Conservation (phyloP, 164 flowering plant species). For the Euptelea pleiosperma region DNA sequence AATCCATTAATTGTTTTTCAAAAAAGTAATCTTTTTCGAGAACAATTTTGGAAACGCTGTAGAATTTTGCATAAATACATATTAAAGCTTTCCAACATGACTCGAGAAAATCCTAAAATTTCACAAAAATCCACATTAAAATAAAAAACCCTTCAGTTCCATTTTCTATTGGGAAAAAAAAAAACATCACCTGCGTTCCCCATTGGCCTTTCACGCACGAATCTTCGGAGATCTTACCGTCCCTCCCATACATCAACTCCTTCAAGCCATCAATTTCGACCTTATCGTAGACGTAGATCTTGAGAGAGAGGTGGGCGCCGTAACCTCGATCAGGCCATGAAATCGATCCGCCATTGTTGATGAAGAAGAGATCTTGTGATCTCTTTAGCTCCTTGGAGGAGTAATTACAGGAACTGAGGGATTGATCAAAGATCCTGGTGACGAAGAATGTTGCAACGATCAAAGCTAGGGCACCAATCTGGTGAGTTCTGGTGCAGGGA, state of each 20-base stretch:
- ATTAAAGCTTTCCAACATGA: background rate
- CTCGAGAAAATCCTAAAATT: too few relatives aligned
- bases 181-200: constrained; percentile 82
- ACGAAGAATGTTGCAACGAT: constrained; percentile 65
- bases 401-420: constrained; percentile 11
- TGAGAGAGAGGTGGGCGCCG: constrained; percentile 53
- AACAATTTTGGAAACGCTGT: too few relatives aligned
- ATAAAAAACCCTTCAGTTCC: background rate
- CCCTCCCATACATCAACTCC: constrained; percentile 66
- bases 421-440: constrained; percentile 57
- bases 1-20: too few relatives aligned
- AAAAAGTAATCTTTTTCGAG: too few relatives aligned
- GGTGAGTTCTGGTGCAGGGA: constrained; percentile 69
- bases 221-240: constrained; percentile 50
- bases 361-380: constrained; percentile 2
- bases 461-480: constrained; percentile 67
- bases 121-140: too few relatives aligned
- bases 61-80: background rate
- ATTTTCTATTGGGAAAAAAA: background rate
- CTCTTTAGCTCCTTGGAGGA: constrained; percentile 4
- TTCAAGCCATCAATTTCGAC: constrained; percentile 74
- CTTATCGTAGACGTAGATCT: constrained; percentile 89
- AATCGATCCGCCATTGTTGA: constrained; percentile 22
- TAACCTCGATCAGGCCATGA: constrained; percentile 70
- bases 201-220: constrained; percentile 83